phyloP scores from a whole-genome alignment of 495 filamentous ascomycete genomes.

The Cudoniella acicularis region DNA sequence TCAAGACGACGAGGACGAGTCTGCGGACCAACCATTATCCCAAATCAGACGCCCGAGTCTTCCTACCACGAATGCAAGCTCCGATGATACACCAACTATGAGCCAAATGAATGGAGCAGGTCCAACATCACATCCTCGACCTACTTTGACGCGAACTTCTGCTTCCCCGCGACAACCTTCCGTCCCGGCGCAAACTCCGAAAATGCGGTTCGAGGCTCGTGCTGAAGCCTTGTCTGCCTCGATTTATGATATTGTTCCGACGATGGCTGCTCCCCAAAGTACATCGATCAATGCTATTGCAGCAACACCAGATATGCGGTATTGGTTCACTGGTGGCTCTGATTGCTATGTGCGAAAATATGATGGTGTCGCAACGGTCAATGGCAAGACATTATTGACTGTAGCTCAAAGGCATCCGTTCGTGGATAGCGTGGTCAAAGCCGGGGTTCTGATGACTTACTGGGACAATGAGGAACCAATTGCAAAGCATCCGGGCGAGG shows the following conservation, averaged over 20 bases:
- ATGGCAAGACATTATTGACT: slow-evolving; percentile 88
- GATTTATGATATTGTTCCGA: slow-evolving; percentile 93
- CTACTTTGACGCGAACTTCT: slow-evolving; percentile 39
- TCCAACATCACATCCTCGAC: slow-evolving; percentile 24
- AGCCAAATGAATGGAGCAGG: slow-evolving; percentile 18
- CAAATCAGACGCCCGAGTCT: slow-evolving; percentile 40
- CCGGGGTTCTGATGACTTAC: slow-evolving; percentile 87
- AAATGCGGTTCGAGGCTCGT: slow-evolving; percentile 63
- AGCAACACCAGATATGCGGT: slow-evolving; percentile 90
- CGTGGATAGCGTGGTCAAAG: slow-evolving; percentile 94
- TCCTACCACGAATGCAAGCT: slow-evolving; percentile 33
- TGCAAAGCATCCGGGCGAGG: slow-evolving; percentile 39
- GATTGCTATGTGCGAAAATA: slow-evolving; percentile 95
- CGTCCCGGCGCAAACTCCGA: slow-evolving; percentile 34
- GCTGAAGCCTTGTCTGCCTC: slow-evolving; percentile 76
- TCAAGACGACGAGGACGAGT: slow-evolving; percentile 53
- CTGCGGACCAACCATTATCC: slow-evolving; percentile 54
- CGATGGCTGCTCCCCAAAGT: slow-evolving; percentile 91
- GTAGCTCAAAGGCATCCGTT: slow-evolving; percentile 97
- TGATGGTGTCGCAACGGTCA: slow-evolving; percentile 92
- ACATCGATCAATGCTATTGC: slow-evolving; percentile 94
- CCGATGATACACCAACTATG: slow-evolving; percentile 19
- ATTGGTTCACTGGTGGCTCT: slow-evolving; percentile 88
- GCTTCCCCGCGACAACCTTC: slow-evolving; percentile 45
- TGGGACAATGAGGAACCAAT: slow-evolving; percentile 82